Evolutionary conservation across 345 rosid genomes (phyloP), one percentile per base, ranked within the genome.

Genomic region (Syzygium jambos): DNA sequence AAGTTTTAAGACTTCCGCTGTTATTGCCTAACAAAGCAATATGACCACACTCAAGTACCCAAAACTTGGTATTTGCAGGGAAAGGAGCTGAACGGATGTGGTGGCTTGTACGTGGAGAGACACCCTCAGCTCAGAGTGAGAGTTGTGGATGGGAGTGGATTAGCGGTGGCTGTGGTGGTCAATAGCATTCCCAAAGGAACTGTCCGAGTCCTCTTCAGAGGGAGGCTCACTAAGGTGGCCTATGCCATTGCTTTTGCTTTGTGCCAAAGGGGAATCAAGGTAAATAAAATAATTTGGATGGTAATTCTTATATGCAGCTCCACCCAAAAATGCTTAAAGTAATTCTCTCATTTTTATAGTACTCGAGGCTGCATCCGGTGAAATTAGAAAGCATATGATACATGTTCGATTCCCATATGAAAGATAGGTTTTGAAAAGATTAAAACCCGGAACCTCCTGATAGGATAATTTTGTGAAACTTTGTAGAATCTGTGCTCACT

Each of bases 131-230:
- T 88, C 80, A 85, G 83, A 57, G n/a, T 88, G 38, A 88, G 86
- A 73, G 78, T 88, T 34, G 89, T 88, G 55, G 89, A 88, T 57
- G 89, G 89, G 9, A 88, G 87, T 51, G 86, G 87, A 25, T 51
- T 78, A 17, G 87, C 78, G 8, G 87, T 51, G 13, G 89, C 89
- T 15, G 84, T 88, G 34, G 78, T 85, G 51, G n/a, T 77, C 65
- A 88, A 78, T 22, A 78, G 85, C 87, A 88, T 88, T 38, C 87
- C 89, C 6, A 51, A 88, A 85, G 78, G 73, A 46, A 88, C 89
- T 34, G 43, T 54, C 51, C 89, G 56, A 85, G 87, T 88, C 15
- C 55, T 85, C 56, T 57, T 88, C 11, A 53, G 87, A n/a, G 89
- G 89, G 25, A 85, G 56, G 38, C 87, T 78, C 17, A 43, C 86